These are phyloP conservation scores for Penicillium egyptiacum DNA, from an alignment of 495 filamentous ascomycete genomes.

Conservation along the genomic window DNA sequence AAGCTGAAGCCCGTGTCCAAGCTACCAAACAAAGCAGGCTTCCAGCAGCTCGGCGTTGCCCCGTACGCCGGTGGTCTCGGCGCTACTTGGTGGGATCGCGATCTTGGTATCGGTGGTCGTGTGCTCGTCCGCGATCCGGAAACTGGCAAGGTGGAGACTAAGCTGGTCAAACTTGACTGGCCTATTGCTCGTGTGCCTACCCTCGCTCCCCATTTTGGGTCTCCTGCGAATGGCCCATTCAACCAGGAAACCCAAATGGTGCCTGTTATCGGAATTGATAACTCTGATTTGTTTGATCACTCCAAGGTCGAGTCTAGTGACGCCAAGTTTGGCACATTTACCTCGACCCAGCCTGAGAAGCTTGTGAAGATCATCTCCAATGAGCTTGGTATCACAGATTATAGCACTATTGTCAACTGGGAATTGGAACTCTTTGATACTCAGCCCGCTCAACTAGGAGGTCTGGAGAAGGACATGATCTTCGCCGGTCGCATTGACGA, in stretches of 20 bases:
- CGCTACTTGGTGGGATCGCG: slow-evolving; percentile 90
- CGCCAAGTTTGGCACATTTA: slow-evolving; percentile 60
- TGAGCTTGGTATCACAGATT: slow-evolving; percentile 68
- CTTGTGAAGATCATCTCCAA: slow-evolving; percentile 79
- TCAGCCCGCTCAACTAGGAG: slow-evolving; percentile 80
- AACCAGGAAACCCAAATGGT: slow-evolving; percentile 94
- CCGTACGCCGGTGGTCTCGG: slow-evolving; percentile 88
- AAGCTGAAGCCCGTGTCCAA: slow-evolving; percentile 86
- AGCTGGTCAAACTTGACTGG: slow-evolving; percentile 88
- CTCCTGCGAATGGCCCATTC: slow-evolving; percentile 69
- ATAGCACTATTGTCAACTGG: slow-evolving; percentile 82
- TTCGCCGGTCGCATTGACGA: slow-evolving; percentile 95
- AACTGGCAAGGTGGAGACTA: slow-evolving; percentile 75
- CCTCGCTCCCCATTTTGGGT: slow-evolving; percentile 90
- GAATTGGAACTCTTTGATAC: slow-evolving; percentile 95
- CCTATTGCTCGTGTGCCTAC: slow-evolving; percentile 92
- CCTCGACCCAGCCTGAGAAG: slow-evolving; percentile 74
- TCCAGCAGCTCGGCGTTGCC: slow-evolving; percentile 85
- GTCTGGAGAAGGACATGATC: slow-evolving; percentile 90
- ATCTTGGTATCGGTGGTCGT: slow-evolving; percentile 84
- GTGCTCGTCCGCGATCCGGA: slow-evolving; percentile 74
- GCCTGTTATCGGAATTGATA: slow-evolving; percentile 88
- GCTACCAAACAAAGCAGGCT: slow-evolving; percentile 76
- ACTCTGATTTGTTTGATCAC: slow-evolving; percentile 54
- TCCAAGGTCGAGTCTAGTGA: slow-evolving; percentile 27